Percentiles rank a stretch among this genome's conserved stretches.
Conservation (phyloP, 345 rosid genomes). For the Mangifera indica region DNA sequence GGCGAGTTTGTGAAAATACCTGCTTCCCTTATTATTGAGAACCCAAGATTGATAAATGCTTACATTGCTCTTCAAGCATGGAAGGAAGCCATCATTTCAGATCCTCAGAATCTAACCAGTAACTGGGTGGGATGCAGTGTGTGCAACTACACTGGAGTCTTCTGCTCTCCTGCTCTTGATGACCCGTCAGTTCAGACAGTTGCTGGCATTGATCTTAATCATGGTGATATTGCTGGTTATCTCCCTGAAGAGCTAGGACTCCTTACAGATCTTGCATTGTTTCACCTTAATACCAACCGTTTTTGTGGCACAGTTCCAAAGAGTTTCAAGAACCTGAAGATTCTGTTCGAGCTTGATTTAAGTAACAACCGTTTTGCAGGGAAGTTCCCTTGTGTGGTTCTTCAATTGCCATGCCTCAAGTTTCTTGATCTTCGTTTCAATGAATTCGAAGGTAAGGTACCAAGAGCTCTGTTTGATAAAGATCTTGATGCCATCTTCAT, state of each 20-base stretch:
- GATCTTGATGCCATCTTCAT: constrained; percentile 72
- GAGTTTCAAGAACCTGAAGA: constrained; percentile 43
- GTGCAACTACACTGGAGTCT: constrained; percentile 78
- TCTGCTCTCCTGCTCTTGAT: constrained; percentile 54
- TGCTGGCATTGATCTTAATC: constrained; percentile 77
- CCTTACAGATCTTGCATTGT: constrained; percentile 53
- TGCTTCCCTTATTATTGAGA: constrained; percentile 46
- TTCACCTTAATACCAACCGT: constrained; percentile 79
- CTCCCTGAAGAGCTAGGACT: constrained; percentile 72
- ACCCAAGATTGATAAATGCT: constrained; percentile 52
- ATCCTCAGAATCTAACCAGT: constrained; percentile 50
- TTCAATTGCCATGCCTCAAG: constrained; percentile 55
- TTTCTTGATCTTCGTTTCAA: constrained; percentile 83
- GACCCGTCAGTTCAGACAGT: constrained; percentile 52
- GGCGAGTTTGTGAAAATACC: constrained; percentile 38
- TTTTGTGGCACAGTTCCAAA: constrained; percentile 66
- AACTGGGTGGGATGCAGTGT: constrained; percentile 75
- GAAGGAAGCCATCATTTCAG: constrained; percentile 69
- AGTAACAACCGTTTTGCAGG: constrained; percentile 83
- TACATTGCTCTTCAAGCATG: constrained; percentile 84
- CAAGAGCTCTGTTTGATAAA: constrained; percentile 61
- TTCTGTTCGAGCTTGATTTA: constrained; percentile 66
- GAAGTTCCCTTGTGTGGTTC: constrained; percentile 58
- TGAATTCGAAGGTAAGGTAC: constrained; percentile 77
- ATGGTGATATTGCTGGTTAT: constrained; percentile 70